Evolutionary conservation across 2,329 filamentous ascomycete genomes (phyloP).

Genomic region (Aspergillus sp.): DNA sequence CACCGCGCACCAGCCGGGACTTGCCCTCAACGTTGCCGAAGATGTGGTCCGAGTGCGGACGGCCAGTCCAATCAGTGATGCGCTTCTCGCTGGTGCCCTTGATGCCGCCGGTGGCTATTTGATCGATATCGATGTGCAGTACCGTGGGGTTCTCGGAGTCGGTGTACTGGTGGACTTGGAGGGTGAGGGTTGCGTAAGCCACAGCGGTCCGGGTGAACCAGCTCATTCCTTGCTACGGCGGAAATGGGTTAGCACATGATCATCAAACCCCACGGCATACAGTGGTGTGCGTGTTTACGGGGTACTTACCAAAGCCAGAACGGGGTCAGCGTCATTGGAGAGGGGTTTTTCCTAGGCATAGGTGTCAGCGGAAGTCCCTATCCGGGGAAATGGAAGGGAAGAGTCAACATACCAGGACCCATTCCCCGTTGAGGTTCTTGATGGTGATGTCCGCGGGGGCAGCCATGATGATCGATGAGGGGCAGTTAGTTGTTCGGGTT

Average conservation of each 20-base stretch:
- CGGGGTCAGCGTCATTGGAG: constrained; percentile 59
- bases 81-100: constrained; percentile 56
- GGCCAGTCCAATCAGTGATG: constrained; percentile 49
- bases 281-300: no score
- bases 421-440: constrained; percentile 61
- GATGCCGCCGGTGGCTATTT: constrained; percentile 63
- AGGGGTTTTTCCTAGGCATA: constrained; percentile 60
- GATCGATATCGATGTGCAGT: constrained; percentile 62
- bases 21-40: constrained; percentile 64
- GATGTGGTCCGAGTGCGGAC: constrained; percentile 67
- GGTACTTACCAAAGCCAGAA: constrained; percentile 51
- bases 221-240: constrained; percentile 53
- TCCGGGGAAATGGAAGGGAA: background rate
- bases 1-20: constrained; percentile 42
- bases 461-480: constrained; percentile 51
- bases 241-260: background rate
- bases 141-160: constrained; percentile 35
- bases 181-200: constrained; percentile 58
- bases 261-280: background rate
- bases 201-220: constrained; percentile 68
- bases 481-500: constrained; percentile 5
- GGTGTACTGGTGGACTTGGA: constrained; percentile 52
- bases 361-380: background rate
- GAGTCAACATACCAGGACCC: constrained; percentile 53
- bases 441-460: constrained; percentile 60